Evolutionary conservation across 345 rosid genomes (phyloP), one percentile per base, ranked within the genome.

Genomic region (Salix suchowensis): DNA sequence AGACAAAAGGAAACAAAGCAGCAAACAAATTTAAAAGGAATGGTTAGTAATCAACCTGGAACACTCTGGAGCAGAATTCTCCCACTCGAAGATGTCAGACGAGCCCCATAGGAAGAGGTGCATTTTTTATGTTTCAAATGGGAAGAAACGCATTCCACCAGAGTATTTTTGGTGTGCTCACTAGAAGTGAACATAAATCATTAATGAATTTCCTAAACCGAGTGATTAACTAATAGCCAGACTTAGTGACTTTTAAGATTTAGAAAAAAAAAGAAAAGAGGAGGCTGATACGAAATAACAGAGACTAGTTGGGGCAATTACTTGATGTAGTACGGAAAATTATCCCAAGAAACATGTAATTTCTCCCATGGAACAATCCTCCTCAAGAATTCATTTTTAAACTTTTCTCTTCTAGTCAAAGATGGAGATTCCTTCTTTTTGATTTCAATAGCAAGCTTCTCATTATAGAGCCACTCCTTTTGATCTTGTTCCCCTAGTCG

Each of bases 301-400:
- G 72, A n/a, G 40, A 54, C 39, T n/a, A 19, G 62, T n/a, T 3
- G 15, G 28, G 24, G 75, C 58, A 81, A 66, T 93, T 92, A 96
- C 99, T 94, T 88, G 67, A 96, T 86, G 80, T 91, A 79, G 82
- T 94, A 96, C 42, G 99, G 99, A 83, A 96, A 96, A 72, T 87
- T 89, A 70, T 94, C 95, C 98, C 92, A 94, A 6, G 99, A 96
- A 81, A 96, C 88, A 71, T 84, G 91, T 69, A 92, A 88, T 74
- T 88, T 90, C 81, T 94, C 97, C 99, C 99, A 96, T 21, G 97
- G 97, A 73, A 94, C 85, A 74, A 94, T 79, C 80, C 97, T 91
- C 81, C 98, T 82, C 74, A 88, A 76, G 76, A 93, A 88, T 74
- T 92, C 97, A 24, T 81, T 88, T 86, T 85, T 94, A 84, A 94